Evolutionary conservation across 805 yeast genomes (phyloP).

Genomic region (Wickerhamomyces pijperi): DNA sequence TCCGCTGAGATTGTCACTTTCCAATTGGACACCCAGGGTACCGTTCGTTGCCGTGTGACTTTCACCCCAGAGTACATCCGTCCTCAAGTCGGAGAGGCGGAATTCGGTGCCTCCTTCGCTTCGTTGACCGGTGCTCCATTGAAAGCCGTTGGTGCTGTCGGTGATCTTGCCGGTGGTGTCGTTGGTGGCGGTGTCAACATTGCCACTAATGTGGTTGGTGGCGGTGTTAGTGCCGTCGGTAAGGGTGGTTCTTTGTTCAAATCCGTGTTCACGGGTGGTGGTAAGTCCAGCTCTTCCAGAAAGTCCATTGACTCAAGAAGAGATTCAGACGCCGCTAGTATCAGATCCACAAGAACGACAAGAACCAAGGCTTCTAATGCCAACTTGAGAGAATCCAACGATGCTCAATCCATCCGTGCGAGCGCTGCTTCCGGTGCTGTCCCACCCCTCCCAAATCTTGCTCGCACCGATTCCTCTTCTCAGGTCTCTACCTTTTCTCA

Average conservation of each 20-base stretch:
- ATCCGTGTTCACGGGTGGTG: conserved; percentile 17
- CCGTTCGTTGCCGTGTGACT: conserved; percentile 37
- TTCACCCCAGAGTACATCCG: conserved; percentile 59
- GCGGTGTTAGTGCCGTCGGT: conserved; percentile 28
- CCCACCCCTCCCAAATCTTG: neutral
- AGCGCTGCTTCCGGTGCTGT: conserved; percentile 6
- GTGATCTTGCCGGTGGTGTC: conserved; percentile 29
- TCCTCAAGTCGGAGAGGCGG: conserved; percentile 38
- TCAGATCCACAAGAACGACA: conserved; percentile 22
- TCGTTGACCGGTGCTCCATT: conserved; percentile 35
- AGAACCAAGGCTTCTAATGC: conserved; percentile 1
- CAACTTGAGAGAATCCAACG: conserved; percentile 3
- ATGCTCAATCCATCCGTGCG: conserved; percentile 4
- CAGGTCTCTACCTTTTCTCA: conserved; percentile 14
- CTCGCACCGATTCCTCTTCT: conserved; percentile 9
- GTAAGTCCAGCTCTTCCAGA: conserved; percentile 19
- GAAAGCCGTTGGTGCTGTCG: conserved; percentile 32
- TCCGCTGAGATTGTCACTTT: conserved; percentile 34
- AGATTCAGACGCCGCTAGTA: conserved; percentile 23
- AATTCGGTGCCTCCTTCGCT: conserved; percentile 29
- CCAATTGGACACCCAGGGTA: conserved; percentile 55
- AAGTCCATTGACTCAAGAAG: conserved; percentile 8
- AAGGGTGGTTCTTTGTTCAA: conserved; percentile 34
- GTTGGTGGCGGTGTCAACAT: conserved; percentile 28
- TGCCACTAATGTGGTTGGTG: conserved; percentile 31